Base-by-base conservation (phyloP, 1,139 yeast species). In the Saccharomyces hybrid region DNA sequence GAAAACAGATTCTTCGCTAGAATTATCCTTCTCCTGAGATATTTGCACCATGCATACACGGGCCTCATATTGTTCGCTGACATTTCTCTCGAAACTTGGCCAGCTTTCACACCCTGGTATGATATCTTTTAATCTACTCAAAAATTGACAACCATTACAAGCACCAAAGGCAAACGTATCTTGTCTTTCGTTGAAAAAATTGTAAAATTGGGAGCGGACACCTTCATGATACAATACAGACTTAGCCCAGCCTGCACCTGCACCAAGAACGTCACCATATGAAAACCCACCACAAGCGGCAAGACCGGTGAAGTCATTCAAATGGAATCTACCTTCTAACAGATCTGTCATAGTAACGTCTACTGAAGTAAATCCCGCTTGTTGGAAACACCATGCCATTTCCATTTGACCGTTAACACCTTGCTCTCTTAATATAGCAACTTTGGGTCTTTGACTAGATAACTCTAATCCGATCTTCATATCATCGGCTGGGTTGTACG, bases 221-320 rank as follows among this genome's bases (percentile, higher is more conserved):
- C 75, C 78, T 38, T 83, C 88, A 68, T 93, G 86, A 79, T 84
- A 90, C 62, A 95, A 75, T n/a, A 93, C 96, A 19, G 97, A 88
- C 69, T 90, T 91, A 58, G 99, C 99, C 99, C 99, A 95, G 57
- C 99, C 99, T 53, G 95, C 89, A 70, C 97, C 99, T 31, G 99
- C 99, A 62, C 99, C 99, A 58, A 95, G 78, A 50, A 95, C 99
- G 73, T 95, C 99, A 78, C 99, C 99, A 69, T 91, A 95, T 2
- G 98, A 90, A 78, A 95, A 95, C 31, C 99, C 99, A 74, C 99
- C 99, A 75, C 99, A 95, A 4, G 99, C 99, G 54, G 98, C 99
- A 56, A 95, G 67, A 58, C 99, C 99, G 51, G 86, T 89, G 72
- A 93, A 95, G 51, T 82, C 85, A 64, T 81, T 84, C 62, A 95